Evolutionary conservation across 192 early-diverging fungal species (phyloP).

Genomic region (Coemansia sp.): DNA sequence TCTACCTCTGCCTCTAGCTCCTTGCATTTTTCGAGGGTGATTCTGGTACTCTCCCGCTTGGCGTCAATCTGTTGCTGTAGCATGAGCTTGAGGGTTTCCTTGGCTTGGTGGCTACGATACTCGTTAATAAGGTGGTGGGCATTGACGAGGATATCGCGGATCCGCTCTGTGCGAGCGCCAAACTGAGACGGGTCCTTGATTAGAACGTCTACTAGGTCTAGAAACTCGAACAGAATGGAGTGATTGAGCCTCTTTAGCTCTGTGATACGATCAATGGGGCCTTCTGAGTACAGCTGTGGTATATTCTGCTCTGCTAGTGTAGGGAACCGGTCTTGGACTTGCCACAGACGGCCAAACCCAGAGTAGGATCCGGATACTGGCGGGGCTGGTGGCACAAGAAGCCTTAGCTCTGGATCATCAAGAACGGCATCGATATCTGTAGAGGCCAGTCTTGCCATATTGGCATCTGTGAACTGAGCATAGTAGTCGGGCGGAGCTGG

Average conservation of each 20-base stretch:
- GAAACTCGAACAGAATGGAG: constrained; percentile 63
- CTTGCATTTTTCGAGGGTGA: constrained; percentile 22
- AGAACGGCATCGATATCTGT: constrained; percentile 6
- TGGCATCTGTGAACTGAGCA: constrained; percentile 61
- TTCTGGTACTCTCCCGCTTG: constrained; percentile 24
- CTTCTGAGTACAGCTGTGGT: constrained; percentile 65
- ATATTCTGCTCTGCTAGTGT: constrained; percentile 62
- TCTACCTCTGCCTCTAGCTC: constrained; percentile 23
- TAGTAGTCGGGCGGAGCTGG: constrained; percentile 71
- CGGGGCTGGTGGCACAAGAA: constrained; percentile 60
- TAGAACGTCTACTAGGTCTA: constrained; percentile 68
- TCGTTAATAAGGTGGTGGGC: constrained; percentile 84
- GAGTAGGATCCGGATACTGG: constrained; percentile 56
- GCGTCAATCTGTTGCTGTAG: constrained; percentile 64
- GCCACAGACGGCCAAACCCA: constrained; percentile 71
- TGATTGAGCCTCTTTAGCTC: constrained; percentile 67
- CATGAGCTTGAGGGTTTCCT: constrained; percentile 66
- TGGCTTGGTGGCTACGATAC: constrained; percentile 75
- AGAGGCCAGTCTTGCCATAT: constrained; percentile 44
- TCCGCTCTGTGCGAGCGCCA: constrained; percentile 60
- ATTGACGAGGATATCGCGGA: constrained; percentile 71
- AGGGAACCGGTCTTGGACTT: constrained; percentile 58
- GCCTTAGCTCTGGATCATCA: constrained; percentile 47
- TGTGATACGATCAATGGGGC: constrained; percentile 61
- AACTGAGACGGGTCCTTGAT: constrained; percentile 57